phyloP scores from a whole-genome alignment of 2,329 filamentous ascomycete genomes.

The Penicillium polonicum region DNA sequence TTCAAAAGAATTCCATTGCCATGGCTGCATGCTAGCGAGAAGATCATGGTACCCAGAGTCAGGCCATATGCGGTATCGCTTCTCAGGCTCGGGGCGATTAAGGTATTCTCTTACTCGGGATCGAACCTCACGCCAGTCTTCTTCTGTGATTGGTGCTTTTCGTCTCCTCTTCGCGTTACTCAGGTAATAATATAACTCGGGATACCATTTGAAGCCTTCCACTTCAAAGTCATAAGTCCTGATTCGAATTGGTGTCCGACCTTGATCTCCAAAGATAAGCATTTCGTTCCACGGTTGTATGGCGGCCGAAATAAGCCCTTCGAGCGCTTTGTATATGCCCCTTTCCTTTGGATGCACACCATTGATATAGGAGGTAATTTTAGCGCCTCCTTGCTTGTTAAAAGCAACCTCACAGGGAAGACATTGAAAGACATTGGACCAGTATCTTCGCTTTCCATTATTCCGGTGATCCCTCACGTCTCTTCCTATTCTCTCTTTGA shows the following conservation, averaged over 20 bases:
- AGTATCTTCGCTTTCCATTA: not conserved
- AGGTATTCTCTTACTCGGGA: constrained; percentile 9
- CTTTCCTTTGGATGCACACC: constrained; percentile 7
- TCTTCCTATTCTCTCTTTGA: not conserved
- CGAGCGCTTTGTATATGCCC: constrained; percentile 6
- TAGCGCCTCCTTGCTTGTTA: not conserved
- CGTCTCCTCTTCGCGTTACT: not conserved
- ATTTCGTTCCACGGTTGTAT: constrained; percentile 6
- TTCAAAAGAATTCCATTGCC: not conserved
- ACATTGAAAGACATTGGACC: constrained; percentile 9
- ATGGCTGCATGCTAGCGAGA: constrained; percentile 1
- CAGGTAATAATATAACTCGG: not conserved
- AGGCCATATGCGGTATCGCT: constrained; percentile 1
- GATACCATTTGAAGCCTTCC: not conserved
- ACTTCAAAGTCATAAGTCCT: constrained; percentile 12
- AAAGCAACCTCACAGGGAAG: constrained; percentile 7
- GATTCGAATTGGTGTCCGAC: constrained; percentile 10
- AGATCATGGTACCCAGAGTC: constrained; percentile 1
- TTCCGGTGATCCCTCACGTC: not conserved
- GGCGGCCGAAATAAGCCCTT: constrained; percentile 1
- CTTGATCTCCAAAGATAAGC: constrained; percentile 3
- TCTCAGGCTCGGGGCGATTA: constrained; percentile 2
- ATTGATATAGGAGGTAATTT: constrained; percentile 6
- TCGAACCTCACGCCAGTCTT: constrained; percentile 2
- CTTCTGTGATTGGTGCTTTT: not conserved